Evolutionary conservation across 192 early-diverging fungal genomes (phyloP), one percentile per base, ranked within the genome.

Genomic region (Linnemannia exigua): DNA sequence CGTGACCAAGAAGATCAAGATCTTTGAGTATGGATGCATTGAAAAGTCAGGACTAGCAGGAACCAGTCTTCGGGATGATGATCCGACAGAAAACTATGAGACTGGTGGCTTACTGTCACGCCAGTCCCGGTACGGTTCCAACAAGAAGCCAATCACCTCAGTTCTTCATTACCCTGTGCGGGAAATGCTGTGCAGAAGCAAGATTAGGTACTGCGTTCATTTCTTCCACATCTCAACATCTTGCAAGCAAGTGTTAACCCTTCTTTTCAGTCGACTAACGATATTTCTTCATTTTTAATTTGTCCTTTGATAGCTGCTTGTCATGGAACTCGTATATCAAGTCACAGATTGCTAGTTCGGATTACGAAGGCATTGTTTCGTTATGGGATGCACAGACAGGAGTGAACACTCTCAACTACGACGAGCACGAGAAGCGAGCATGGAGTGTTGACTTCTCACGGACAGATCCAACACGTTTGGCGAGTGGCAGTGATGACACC

Each of bases 371-470:
- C 8, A 90, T 96, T 4, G 94, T 99, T 20, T 92, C 94, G 33
- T 80, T 99, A 17, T 98, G 97, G 97, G 97, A 99, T 85, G 91
- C 93, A 3, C 87, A 89, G 28, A 92, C 92, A 12, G 96, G 97
- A 33, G 76, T 85, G 22, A 84, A 91, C 47, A 91, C 94, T 2
- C 80, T 88, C 67, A 88, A 87, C 9, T 95, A 95, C 89, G 92
- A 96, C 71, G 98, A 99, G 81, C 98, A 99, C 84, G 96, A 98
- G 79, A 95, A 96, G 88, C 92, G 98, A 5, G 93, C 94, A 15
- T 99, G 97, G 97, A 95, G 96, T 68, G 95, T 98, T 11, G 97
- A 98, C 82, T 98, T 96, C 82, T 93, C 91, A 68, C 80, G 87
- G 14, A 90, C 89, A 19, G 95, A 98, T 77, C 97, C 97, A 19